Evolutionary conservation across 1,284 basidiomycete species (phyloP).

Genomic region (Rhodotorula sp.): DNA sequence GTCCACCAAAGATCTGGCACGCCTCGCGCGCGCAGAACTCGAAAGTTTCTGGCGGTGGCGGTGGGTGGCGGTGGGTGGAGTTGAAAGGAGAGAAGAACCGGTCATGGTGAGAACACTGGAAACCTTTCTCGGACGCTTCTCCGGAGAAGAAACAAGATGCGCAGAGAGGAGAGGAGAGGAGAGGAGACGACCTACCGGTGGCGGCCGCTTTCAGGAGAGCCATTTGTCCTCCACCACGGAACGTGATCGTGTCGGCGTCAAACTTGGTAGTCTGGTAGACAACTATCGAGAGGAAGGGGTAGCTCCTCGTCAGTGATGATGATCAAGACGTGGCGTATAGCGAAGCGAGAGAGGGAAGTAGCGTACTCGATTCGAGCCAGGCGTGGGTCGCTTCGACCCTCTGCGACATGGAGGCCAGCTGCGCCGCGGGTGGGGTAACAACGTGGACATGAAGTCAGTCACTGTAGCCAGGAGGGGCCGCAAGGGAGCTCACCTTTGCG

Average conservation of each 20-base stretch:
- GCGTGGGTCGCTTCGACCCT: conserved; percentile 41
- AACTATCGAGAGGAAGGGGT: neutral
- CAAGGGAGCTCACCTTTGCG: conserved; percentile 25
- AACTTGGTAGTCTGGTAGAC: conserved; percentile 35
- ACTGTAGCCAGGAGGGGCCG: neutral
- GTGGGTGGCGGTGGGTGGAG: no score
- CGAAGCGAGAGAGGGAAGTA: neutral
- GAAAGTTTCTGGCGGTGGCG: conserved; percentile 22
- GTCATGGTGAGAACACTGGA: no score
- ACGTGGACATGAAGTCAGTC: neutral
- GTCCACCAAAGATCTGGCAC: conserved; percentile 44
- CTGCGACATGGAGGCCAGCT: conserved; percentile 42
- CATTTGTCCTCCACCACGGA: conserved; percentile 38
- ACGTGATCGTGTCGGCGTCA: conserved; percentile 35
- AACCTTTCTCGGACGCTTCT: no score
- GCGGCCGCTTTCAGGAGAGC: conserved; percentile 41
- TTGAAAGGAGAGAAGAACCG: no score
- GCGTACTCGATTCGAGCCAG: conserved; percentile 36
- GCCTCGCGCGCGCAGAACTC: conserved; percentile 41
- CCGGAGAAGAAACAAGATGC: no score
- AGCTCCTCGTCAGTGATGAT: neutral
- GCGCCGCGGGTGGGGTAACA: no score
- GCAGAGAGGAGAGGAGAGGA: neutral
- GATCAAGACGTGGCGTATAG: neutral
- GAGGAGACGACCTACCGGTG: conserved; percentile 12